Conservation (phyloP, 768 basidiomycete genomes). For the Clavaria fumosa region DNA sequence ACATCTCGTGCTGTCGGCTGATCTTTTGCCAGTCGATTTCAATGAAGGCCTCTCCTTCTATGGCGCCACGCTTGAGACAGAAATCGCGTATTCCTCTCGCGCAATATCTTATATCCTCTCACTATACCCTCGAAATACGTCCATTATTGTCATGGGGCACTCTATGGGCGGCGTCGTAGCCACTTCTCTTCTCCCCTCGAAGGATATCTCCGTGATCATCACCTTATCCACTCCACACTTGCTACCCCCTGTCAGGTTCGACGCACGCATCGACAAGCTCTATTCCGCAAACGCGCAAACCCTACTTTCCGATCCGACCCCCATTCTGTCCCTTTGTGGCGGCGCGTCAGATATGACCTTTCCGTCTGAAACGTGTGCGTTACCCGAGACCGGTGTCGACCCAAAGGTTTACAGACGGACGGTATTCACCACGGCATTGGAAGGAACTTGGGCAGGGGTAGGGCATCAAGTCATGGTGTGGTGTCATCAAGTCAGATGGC, state of each 20-base stretch:
- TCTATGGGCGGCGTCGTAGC: slow-evolving; percentile 97
- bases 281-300: slow-evolving; percentile 33
- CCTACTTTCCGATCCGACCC: slow-evolving; percentile 34
- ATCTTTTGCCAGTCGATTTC: too few species aligned
- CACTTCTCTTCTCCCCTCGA: slow-evolving; percentile 55
- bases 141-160: slow-evolving; percentile 74
- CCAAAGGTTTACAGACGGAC: slow-evolving; percentile 32
- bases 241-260: slow-evolving; percentile 79
- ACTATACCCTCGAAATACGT: slow-evolving; percentile 46
- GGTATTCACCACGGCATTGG: slow-evolving; percentile 74
- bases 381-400: slow-evolving; percentile 22
- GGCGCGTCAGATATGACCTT: slow-evolving; percentile 88
- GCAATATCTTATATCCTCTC: slow-evolving; percentile 70
- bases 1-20: too few species aligned
- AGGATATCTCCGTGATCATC: slow-evolving; percentile 58
- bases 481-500: slow-evolving; percentile 95
- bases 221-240: slow-evolving; percentile 95
- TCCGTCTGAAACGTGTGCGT: slow-evolving; percentile 73
- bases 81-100: slow-evolving; percentile 57
- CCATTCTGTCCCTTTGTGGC: slow-evolving; percentile 76
- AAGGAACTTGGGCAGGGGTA: slow-evolving; percentile 90
- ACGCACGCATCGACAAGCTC: slow-evolving; percentile 60
- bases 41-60: slow-evolving; percentile 96
- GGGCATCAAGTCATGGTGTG: slow-evolving; percentile 96
- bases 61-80: slow-evolving; percentile 71